A percentile compares a stretch with the other conserved stretches of the same genome.
These are phyloP conservation scores for Halenospora varia DNA, from an alignment of 495 filamentous ascomycete genomes.

Conservation along the genomic window DNA sequence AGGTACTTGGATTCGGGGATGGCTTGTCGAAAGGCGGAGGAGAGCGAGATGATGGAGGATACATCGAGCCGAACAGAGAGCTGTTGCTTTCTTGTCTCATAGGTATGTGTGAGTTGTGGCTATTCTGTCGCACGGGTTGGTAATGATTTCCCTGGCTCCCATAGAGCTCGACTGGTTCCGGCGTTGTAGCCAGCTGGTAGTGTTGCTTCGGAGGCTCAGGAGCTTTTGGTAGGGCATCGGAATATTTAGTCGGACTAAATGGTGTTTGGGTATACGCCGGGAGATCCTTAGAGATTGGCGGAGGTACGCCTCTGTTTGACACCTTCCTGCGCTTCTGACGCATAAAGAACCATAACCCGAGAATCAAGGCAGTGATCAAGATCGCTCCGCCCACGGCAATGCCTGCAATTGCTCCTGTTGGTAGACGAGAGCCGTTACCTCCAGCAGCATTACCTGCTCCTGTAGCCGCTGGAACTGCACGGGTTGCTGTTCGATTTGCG, in stretches of 20 bases:
- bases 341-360: constrained; percentile 7
- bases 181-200: background rate
- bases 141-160: no score
- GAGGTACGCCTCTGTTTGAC: background rate
- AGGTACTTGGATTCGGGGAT: no score
- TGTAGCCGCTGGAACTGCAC: constrained; percentile 13
- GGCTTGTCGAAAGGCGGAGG: no score
- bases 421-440: background rate
- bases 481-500: constrained; percentile 17
- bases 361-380: background rate
- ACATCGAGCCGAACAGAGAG: no score
- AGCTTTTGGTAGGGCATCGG: background rate
- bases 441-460: background rate
- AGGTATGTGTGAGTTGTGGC: no score
- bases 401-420: constrained; percentile 8
- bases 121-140: no score
- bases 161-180: background rate
- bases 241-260: background rate
- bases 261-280: background rate
- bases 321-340: constrained; percentile 1
- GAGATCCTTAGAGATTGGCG: background rate
- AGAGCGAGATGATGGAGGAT: no score
- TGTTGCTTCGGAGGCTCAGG: background rate
- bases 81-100: no score
- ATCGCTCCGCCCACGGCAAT: constrained; percentile 3